Evolutionary conservation across 805 yeast genomes (phyloP).

Genomic region (Metschnikowia orientalis): DNA sequence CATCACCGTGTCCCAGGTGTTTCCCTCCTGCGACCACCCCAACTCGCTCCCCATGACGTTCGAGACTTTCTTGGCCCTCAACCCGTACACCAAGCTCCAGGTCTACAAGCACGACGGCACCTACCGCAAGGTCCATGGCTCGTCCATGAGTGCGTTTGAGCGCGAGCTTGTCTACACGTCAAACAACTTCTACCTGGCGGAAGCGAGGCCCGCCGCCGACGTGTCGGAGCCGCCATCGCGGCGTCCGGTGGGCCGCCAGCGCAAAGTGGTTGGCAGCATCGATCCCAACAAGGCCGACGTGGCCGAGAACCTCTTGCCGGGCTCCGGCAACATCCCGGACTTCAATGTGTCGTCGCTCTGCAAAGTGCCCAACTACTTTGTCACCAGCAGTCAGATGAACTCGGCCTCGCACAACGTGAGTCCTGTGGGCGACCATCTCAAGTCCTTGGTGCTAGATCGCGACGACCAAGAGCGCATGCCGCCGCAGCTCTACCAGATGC

Average conservation of each 20-base stretch:
- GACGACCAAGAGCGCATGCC: constrained; percentile 27
- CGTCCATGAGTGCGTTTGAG: constrained; percentile 30
- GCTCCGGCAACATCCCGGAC: constrained; percentile 42
- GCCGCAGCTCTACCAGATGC: constrained; percentile 33
- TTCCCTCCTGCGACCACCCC: constrained; percentile 37
- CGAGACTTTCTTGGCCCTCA: constrained; percentile 34
- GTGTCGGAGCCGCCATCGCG: constrained; percentile 1
- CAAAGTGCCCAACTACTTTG: constrained; percentile 40
- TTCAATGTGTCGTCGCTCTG: constrained; percentile 38
- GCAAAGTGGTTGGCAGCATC: constrained; percentile 28
- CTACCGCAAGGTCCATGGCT: constrained; percentile 17
- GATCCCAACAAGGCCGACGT: constrained; percentile 41
- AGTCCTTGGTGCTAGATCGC: constrained; percentile 16
- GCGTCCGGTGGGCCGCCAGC: constrained; percentile 29
- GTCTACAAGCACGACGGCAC: constrained; percentile 29
- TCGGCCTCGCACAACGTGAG: constrained; percentile 20
- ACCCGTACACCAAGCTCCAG: constrained; percentile 31
- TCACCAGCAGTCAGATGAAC: constrained; percentile 26
- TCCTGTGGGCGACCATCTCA: constrained; percentile 10
- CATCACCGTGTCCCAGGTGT: constrained; percentile 35
- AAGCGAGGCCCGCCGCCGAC: constrained; percentile 8
- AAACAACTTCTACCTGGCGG: constrained; percentile 23
- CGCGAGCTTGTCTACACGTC: constrained; percentile 30
- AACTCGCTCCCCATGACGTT: constrained; percentile 28
- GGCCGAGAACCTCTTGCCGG: constrained; percentile 38